These are phyloP conservation scores for Plasmopara halstedii DNA, from an alignment of 352 stramenopile genomes.

Conservation along the genomic window DNA sequence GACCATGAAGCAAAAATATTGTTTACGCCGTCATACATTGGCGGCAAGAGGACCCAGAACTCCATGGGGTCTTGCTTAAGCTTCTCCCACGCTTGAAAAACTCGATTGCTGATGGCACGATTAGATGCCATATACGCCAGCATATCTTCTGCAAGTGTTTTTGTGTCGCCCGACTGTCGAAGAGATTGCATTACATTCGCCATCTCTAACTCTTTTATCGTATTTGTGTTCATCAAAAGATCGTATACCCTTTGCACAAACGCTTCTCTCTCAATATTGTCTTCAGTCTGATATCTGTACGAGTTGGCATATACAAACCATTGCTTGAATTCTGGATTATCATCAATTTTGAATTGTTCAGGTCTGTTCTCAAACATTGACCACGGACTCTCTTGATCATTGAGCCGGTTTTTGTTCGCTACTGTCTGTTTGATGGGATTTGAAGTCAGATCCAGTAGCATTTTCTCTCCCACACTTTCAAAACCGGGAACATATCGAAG, in stretches of 20 bases:
- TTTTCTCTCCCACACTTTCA: neutral
- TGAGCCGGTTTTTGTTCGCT: neutral
- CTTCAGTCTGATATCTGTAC: neutral
- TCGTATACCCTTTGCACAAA: neutral
- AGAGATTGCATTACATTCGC: neutral
- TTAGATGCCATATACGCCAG: neutral
- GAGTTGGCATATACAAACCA: neutral
- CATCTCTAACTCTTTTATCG: neutral
- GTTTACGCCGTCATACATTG: neutral
- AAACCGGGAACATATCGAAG: neutral
- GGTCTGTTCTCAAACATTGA: too few relatives aligned
- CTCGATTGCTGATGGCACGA: neutral
- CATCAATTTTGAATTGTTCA: too few relatives aligned
- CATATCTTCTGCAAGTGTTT: neutral
- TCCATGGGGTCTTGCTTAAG: neutral
- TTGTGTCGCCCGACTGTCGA: neutral
- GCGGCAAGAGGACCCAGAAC: neutral
- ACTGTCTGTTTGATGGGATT: neutral
- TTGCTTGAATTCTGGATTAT: neutral
- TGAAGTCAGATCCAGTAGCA: neutral
- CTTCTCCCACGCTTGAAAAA: neutral
- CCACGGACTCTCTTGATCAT: neutral
- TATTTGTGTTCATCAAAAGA: neutral
- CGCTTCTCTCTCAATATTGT: neutral
- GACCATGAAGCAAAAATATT: neutral